These are phyloP conservation scores for Platanthera zijinensis DNA, from an alignment of 106 monocot genomes.

Conservation along the genomic window DNA sequence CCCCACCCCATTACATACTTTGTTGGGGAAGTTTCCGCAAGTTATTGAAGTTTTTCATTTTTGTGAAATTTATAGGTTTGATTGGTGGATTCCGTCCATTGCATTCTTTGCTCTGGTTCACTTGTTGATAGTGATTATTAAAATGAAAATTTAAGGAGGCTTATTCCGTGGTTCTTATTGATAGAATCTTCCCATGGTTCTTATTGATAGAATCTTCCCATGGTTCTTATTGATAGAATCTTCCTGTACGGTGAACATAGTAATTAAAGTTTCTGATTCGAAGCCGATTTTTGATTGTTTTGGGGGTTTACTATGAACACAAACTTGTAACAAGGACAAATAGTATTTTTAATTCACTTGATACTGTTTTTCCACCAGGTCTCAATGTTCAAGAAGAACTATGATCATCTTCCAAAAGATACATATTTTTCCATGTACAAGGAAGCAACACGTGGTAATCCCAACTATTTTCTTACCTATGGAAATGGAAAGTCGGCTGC, in stretches of 20 bases:
- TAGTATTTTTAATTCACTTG: not conserved
- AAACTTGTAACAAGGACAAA: not conserved
- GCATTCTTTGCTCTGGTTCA: not conserved
- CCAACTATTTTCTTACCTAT: conserved; percentile 98
- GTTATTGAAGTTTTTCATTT: not conserved
- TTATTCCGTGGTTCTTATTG: not conserved
- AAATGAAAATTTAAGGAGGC: not conserved
- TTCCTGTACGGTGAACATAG: not conserved
- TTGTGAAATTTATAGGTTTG: not conserved
- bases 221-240: not conserved
- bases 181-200: not conserved
- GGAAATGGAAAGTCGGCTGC: conserved; percentile 99
- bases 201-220: not conserved
- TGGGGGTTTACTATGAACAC: not conserved
- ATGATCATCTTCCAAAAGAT: conserved; percentile 92
- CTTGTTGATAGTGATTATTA: not conserved
- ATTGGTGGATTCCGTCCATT: not conserved
- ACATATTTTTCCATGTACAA: conserved; percentile 92
- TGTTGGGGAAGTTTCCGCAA: not conserved
- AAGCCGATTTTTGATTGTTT: not conserved
- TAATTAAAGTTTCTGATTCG: not conserved
- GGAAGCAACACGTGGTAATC: conserved; percentile 93
- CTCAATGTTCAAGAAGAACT: conserved; percentile 97
- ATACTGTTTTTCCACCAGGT: conserved; percentile 40
- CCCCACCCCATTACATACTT: too few relatives aligned